These are phyloP conservation scores for Tylopilus balloui DNA, from an alignment of 768 basidiomycete species.

Conservation along the genomic window DNA sequence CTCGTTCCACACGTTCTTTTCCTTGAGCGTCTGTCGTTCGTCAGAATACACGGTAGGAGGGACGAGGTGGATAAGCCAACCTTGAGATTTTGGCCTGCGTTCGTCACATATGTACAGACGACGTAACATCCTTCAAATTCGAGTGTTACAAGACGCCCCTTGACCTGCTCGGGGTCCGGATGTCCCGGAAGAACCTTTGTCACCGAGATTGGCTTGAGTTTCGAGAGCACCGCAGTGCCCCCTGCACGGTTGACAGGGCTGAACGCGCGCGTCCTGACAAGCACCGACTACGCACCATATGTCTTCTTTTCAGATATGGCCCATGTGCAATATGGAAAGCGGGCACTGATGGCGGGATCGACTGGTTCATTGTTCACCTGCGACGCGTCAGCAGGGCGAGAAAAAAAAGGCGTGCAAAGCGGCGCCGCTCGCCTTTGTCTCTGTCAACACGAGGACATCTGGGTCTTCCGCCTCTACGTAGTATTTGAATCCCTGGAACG, in stretches of 20 bases:
- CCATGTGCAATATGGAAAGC: constrained; percentile 74
- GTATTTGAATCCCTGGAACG: constrained; percentile 65
- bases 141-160: constrained; percentile 78
- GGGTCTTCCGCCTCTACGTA: constrained; percentile 87
- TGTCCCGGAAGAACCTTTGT: constrained; percentile 69
- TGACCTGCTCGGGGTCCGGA: constrained; percentile 56
- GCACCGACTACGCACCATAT: constrained; percentile 53
- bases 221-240: constrained; percentile 79
- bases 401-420: background rate
- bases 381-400: constrained; percentile 1
- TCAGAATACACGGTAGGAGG: background rate
- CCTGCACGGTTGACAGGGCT: constrained; percentile 40
- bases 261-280: background rate
- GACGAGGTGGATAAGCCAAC: constrained; percentile 32
- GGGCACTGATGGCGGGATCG: constrained; percentile 50
- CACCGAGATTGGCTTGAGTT: constrained; percentile 64
- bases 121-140: constrained; percentile 70
- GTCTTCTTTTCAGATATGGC: constrained; percentile 73
- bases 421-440: constrained; percentile 61
- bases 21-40: constrained; percentile 56
- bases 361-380: constrained; percentile 70
- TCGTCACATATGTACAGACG: constrained; percentile 79
- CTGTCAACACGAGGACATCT: constrained; percentile 78
- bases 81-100: constrained; percentile 76
- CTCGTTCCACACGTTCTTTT: constrained; percentile 73